A percentile compares a stretch with the other conserved stretches of the same genome.
These are phyloP conservation scores for Thecaphora frezii DNA, from an alignment of 1,284 basidiomycete species.

Conservation along the genomic window DNA sequence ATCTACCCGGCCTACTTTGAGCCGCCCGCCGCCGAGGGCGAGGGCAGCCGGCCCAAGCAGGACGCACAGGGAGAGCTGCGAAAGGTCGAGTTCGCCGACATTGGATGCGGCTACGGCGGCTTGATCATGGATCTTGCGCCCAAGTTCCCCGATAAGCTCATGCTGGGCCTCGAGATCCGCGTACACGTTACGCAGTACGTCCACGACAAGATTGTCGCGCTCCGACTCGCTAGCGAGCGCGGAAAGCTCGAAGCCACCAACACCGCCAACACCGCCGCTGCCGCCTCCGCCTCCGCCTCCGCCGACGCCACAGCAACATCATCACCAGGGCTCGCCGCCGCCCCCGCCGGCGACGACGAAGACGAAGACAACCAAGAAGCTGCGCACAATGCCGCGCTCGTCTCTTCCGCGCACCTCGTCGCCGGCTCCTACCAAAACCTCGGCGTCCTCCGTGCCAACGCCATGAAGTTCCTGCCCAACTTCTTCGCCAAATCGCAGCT, in stretches of 20 bases:
- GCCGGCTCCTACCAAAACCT: constrained; percentile 79
- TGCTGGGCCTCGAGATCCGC: constrained; percentile 97
- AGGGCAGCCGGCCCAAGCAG: constrained; percentile 6
- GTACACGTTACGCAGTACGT: constrained; percentile 96
- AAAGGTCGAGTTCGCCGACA: constrained; percentile 91
- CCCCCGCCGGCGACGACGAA: constrained; percentile 4
- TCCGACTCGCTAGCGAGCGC: constrained; percentile 66
- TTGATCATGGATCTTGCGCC: constrained; percentile 87
- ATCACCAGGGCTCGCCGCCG: background rate
- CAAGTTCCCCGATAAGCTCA: constrained; percentile 84
- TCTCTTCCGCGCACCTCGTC: constrained; percentile 11
- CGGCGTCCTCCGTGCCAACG: constrained; percentile 90
- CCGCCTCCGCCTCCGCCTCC: background rate
- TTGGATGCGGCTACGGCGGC: constrained; percentile 97
- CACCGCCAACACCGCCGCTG: background rate
- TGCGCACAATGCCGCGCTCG: constrained; percentile 16
- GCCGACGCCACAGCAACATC: constrained; percentile 1
- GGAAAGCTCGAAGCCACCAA: constrained; percentile 12
- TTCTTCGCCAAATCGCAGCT: constrained; percentile 85
- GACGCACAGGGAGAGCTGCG: background rate
- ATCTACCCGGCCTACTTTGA: constrained; percentile 78
- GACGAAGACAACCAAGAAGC: constrained; percentile 51
- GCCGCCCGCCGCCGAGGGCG: constrained; percentile 19
- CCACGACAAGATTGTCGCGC: constrained; percentile 84
- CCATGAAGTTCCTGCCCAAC: constrained; percentile 98